Evolutionary conservation across 169 alveolate genomes (phyloP), one percentile per base, ranked within the genome.

Genomic region (Cryptosporidium ryanae): DNA sequence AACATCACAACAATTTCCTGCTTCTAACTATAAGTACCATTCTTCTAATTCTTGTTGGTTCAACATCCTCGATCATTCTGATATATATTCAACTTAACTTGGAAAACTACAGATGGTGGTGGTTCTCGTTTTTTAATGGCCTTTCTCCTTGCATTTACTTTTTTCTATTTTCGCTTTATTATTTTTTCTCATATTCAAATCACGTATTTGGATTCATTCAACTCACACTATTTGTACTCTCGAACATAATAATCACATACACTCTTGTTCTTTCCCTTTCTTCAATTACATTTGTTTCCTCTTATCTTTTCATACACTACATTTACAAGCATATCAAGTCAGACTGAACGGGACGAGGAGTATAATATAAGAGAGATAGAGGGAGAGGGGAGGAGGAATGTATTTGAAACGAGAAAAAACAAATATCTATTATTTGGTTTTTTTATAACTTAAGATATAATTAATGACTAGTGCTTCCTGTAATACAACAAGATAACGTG

Each of bases 81-180:
- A 44, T 76, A 23, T 76, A 76, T 31, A 76, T 76, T 21, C 87
- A 76, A 52, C 71, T 76, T 15, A 76, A 76, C 49, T 50, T 76
- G 32, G 87, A 76, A 61, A 76, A 76, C 48, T 76, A 76, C 52
- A 76, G 38, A 76, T 76, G 87, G 87, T 76, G 87, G 87, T 76
- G 87, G 87, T 76, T 76, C 27, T 76, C 87, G 10, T 76, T 59
- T 38, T 34, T 76, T 1, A 59, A 55, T 76, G 87, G 87, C 7
- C 31, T 61, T 23, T 76, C 87, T 8, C 87, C 87, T n/a, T 76
- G 87, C 23, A 23, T 76, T 18, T 76, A 76, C 49, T 76, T 76
- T 38, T 61, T 76, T 25, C 38, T 76, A 21, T 76, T 76, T n/a
- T 76, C 76, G 18, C 32, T 76, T 0, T 76, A 76, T 44, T 76